These are phyloP conservation scores for Starmerella gropengiesseri DNA, from an alignment of 805 yeast species.

Conservation along the genomic window DNA sequence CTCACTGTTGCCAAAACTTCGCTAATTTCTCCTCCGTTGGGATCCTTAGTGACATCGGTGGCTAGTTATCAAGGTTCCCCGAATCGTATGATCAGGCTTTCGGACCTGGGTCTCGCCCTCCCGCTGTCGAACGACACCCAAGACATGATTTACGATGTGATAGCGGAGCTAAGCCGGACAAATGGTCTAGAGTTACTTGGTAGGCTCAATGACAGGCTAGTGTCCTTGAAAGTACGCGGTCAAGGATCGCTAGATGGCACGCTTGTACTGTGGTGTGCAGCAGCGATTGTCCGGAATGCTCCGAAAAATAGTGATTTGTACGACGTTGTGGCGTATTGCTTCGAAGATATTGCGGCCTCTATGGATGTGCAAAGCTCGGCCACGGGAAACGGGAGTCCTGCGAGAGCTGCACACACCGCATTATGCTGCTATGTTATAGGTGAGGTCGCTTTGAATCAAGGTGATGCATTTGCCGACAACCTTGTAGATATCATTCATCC, in stretches of 20 bases:
- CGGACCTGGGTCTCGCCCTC: conserved; percentile 8
- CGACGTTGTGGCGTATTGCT: conserved; percentile 19
- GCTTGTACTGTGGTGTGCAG: conserved; percentile 18
- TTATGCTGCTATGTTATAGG: conserved; percentile 18
- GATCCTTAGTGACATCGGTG: not conserved
- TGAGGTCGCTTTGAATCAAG: conserved; percentile 16
- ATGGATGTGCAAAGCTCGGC: conserved; percentile 1
- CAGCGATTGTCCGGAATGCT: conserved; percentile 10
- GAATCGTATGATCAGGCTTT: not conserved
- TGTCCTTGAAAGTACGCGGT: conserved; percentile 3
- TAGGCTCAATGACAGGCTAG: conserved; percentile 4
- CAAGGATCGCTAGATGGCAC: conserved; percentile 9
- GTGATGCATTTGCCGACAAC: conserved; percentile 38
- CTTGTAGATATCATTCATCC: conserved; percentile 64
- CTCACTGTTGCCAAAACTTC: conserved; percentile 1
- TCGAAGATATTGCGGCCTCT: conserved; percentile 8
- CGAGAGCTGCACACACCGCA: conserved; percentile 13
- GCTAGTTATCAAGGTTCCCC: not conserved
- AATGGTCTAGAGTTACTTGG: not conserved
- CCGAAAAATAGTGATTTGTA: conserved; percentile 5
- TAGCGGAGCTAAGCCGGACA: conserved; percentile 9
- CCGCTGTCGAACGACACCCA: conserved; percentile 6
- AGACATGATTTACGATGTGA: conserved; percentile 3
- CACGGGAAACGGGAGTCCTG: not conserved
- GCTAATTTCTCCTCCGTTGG: not conserved